Evolutionary conservation across 306 rosid species (phyloP).

Genomic region (Hippophae tibetana): DNA sequence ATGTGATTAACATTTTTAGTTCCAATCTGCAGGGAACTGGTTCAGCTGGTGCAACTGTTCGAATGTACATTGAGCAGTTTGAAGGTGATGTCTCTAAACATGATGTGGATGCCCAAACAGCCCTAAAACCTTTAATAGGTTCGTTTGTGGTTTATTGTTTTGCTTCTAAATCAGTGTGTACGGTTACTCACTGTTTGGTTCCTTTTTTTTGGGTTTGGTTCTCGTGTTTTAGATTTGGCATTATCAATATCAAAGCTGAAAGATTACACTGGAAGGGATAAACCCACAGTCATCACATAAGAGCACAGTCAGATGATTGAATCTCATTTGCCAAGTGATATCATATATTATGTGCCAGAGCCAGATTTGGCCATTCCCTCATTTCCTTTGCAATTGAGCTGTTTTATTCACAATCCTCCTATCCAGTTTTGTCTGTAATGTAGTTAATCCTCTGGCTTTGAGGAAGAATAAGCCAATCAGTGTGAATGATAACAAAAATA

Average conservation of each 20-base stretch:
- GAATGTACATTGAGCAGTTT: constrained; percentile 87
- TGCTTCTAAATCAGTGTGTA: background rate
- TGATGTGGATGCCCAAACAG: constrained; percentile 74
- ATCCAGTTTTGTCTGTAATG: constrained; percentile 18
- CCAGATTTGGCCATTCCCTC: constrained; percentile 15
- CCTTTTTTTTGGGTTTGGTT: constrained; percentile 4
- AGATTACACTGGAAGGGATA: constrained; percentile 90
- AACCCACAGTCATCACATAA: constrained; percentile 94
- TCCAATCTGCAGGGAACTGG: constrained; percentile 64
- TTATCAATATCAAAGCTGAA: constrained; percentile 66
- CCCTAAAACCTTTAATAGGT: constrained; percentile 88
- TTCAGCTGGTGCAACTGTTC: constrained; percentile 91
- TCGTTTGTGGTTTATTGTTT: constrained; percentile 12
- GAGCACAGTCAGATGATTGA: constrained; percentile 16
- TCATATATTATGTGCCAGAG: constrained; percentile 15
- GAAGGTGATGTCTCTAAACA: constrained; percentile 75
- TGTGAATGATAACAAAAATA: constrained; percentile 8
- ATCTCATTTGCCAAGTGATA: constrained; percentile 5
- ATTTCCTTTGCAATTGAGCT: constrained; percentile 9
- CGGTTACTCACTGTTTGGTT: constrained; percentile 3
- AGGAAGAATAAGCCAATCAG: constrained; percentile 5
- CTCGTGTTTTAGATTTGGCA: constrained; percentile 60
- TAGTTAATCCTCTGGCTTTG: constrained; percentile 5
- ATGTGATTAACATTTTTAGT: too few relatives aligned
- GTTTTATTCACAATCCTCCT: constrained; percentile 2